These are phyloP conservation scores for Heterobasidion parviporum DNA, from an alignment of 1,284 basidiomycete genomes.

Conservation along the genomic window DNA sequence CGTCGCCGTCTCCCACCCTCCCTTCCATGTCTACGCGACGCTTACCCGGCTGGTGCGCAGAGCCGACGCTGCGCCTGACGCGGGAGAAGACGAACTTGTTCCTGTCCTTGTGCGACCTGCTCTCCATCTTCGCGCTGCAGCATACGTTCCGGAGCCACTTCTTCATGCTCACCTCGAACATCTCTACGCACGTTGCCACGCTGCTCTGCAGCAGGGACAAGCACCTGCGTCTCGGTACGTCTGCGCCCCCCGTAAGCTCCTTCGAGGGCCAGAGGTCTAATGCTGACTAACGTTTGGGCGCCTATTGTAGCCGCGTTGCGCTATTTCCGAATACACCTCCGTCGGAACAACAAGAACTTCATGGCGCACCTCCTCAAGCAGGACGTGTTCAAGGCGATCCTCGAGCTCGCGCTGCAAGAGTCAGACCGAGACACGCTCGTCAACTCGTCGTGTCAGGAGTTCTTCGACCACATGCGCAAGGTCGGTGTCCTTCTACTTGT, in stretches of 20 bases:
- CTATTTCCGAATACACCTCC: conserved; percentile 83
- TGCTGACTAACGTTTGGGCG: conserved; percentile 1
- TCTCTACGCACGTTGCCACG: conserved; percentile 68
- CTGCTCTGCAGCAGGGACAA: conserved; percentile 83
- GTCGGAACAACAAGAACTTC: conserved; percentile 82
- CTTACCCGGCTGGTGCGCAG: conserved; percentile 22
- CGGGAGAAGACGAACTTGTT: conserved; percentile 73
- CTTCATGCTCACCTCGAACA: conserved; percentile 76
- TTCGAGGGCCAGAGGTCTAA: background rate
- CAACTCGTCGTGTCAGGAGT: conserved; percentile 91
- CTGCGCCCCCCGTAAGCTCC: background rate
- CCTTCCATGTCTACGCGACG: background rate
- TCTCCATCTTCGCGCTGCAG: conserved; percentile 83
- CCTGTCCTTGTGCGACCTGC: conserved; percentile 81
- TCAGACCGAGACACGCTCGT: conserved; percentile 86
- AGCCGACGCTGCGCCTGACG: conserved; percentile 44
- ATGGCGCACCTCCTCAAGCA: conserved; percentile 81
- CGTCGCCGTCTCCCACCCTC: background rate
- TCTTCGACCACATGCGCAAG: conserved; percentile 85
- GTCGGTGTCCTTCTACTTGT: conserved; percentile 34
- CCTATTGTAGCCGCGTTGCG: conserved; percentile 69
- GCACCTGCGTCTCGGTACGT: conserved; percentile 80
- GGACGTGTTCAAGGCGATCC: conserved; percentile 75
- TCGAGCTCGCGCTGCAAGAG: conserved; percentile 79
- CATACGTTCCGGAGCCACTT: conserved; percentile 90